phyloP scores from a whole-genome alignment of 192 early-diverging fungal species.

The Gigaspora rosea region DNA sequence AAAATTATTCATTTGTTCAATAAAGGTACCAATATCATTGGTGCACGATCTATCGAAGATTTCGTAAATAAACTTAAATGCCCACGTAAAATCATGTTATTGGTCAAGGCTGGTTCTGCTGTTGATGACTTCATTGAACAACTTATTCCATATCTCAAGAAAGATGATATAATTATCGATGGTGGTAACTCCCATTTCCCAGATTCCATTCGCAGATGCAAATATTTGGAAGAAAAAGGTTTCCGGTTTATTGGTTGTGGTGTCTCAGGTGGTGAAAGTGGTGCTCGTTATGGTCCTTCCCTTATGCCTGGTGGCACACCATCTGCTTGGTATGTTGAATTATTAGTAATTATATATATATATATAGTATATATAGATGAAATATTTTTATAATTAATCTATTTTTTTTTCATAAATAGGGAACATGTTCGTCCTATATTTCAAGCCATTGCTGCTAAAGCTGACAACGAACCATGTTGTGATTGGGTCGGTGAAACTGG shows the following conservation, averaged over 20 bases:
- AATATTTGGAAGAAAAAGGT: constrained; percentile 87
- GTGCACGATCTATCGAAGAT: constrained; percentile 93
- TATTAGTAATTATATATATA: too few relatives aligned
- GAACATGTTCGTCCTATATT: constrained; percentile 93
- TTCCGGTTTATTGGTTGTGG: constrained; percentile 95
- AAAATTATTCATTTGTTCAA: neutral
- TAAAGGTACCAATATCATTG: constrained; percentile 86
- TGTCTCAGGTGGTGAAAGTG: constrained; percentile 99
- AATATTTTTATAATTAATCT: neutral
- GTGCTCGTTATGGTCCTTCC: constrained; percentile 94
- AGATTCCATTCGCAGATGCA: constrained; percentile 88
- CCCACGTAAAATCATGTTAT: constrained; percentile 96
- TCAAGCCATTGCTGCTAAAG: constrained; percentile 91
- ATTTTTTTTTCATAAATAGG: constrained; percentile 41
- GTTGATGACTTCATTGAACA: constrained; percentile 96
- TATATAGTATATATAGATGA: too few relatives aligned
- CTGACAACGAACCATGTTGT: constrained; percentile 89
- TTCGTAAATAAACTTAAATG: constrained; percentile 91
- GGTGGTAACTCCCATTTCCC: constrained; percentile 99
- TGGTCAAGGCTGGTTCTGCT: constrained; percentile 94
- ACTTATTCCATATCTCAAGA: constrained; percentile 83
- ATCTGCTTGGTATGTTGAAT: constrained; percentile 74
- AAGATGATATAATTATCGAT: constrained; percentile 96
- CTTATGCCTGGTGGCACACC: constrained; percentile 97
- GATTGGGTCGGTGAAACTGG: constrained; percentile 99